Conservation (phyloP, 805 yeast genomes). For the Ogataea degrootiae region DNA sequence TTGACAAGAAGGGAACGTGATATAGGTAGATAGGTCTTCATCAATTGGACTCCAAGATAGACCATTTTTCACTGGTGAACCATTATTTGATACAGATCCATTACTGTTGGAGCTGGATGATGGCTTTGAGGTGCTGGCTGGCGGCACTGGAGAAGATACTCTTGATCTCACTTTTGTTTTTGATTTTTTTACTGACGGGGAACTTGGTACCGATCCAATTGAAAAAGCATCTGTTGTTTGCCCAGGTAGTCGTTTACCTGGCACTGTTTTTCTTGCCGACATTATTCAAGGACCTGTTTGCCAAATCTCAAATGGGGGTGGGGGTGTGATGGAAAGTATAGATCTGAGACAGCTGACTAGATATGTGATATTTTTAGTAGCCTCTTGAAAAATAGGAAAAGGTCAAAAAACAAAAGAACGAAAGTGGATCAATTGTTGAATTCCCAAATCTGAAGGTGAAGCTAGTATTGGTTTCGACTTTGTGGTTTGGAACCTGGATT, state of each 20-base stretch:
- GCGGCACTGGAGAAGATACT: neutral
- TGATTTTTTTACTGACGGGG: neutral
- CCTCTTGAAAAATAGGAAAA: no score
- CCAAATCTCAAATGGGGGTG: neutral
- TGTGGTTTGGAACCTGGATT: no score
- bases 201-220: constrained; percentile 1
- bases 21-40: constrained; percentile 20
- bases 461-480: no score
- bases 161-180: neutral
- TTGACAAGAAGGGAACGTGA: constrained; percentile 41
- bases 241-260: constrained; percentile 13
- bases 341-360: no score
- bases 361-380: no score
- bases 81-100: neutral
- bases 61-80: neutral
- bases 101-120: neutral
- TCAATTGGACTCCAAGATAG: constrained; percentile 1
- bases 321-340: no score
- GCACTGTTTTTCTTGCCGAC: constrained; percentile 15
- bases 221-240: constrained; percentile 2
- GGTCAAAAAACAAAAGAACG: no score
- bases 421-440: no score
- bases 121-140: neutral
- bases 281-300: neutral
- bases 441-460: no score